A percentile compares a stretch with the other conserved stretches of the same genome.
Evolutionary conservation across 768 basidiomycete genomes (phyloP).

Genomic region (Pilatotrama ljubarskyi): DNA sequence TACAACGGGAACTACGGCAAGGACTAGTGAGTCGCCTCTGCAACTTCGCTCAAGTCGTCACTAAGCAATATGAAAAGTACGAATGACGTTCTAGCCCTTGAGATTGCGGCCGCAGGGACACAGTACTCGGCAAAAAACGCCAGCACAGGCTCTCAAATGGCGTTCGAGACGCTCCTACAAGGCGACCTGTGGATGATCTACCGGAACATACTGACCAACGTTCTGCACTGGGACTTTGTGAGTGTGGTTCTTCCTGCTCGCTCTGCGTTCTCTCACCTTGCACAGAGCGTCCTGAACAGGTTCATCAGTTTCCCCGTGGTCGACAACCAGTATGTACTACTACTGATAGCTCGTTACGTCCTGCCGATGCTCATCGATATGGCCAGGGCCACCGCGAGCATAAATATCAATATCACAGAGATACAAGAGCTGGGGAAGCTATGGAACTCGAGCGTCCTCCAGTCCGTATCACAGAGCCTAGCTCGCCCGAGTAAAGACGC

Average conservation of each 20-base stretch:
- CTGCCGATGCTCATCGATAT: not conserved
- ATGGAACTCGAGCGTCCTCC: slow-evolving; percentile 49
- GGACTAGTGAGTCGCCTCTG: slow-evolving; percentile 38
- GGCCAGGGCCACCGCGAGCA: slow-evolving; percentile 53
- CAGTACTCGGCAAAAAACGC: slow-evolving; percentile 47
- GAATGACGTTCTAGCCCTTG: slow-evolving; percentile 62
- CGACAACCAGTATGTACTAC: slow-evolving; percentile 41
- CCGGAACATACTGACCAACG: slow-evolving; percentile 52
- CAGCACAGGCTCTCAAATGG: slow-evolving; percentile 35
- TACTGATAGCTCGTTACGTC: not conserved
- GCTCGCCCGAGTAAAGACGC: slow-evolving; percentile 41
- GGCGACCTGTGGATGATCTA: slow-evolving; percentile 74
- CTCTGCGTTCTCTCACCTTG: not conserved
- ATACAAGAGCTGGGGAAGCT: slow-evolving; percentile 49
- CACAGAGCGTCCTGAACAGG: slow-evolving; percentile 60
- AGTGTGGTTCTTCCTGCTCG: slow-evolving; percentile 28
- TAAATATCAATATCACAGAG: slow-evolving; percentile 57
- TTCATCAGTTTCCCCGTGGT: slow-evolving; percentile 67
- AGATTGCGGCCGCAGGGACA: slow-evolving; percentile 61
- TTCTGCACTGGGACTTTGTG: slow-evolving; percentile 74
- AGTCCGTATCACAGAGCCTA: slow-evolving; percentile 41
- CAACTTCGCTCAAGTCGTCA: not conserved
- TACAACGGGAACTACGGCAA: slow-evolving; percentile 66
- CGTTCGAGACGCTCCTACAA: slow-evolving; percentile 56
- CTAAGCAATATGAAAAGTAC: slow-evolving; percentile 33